Conservation (phyloP, 2,329 filamentous ascomycete species). For the Epichloe gansuensis region DNA sequence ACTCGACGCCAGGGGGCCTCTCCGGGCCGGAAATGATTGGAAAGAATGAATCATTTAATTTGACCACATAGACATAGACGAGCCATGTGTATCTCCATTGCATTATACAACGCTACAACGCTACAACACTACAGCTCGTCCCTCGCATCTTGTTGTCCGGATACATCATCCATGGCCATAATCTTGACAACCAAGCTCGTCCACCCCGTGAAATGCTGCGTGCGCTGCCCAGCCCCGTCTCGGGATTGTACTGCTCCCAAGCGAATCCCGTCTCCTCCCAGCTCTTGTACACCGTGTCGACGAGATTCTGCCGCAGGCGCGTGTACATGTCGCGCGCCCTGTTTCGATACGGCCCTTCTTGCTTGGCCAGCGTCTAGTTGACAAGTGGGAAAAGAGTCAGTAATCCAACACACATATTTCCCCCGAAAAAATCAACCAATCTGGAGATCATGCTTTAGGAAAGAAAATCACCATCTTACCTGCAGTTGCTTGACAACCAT, state of each 20-base stretch:
- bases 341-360: conserved; percentile 53
- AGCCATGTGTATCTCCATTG: too few relatives aligned
- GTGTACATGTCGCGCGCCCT: conserved; percentile 65
- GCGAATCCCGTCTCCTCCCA: conserved; percentile 92
- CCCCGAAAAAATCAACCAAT: too few relatives aligned
- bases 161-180: conserved; percentile 79
- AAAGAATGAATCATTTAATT: not conserved
- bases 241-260: conserved; percentile 96
- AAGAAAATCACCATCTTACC: conserved; percentile 34
- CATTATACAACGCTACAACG: too few relatives aligned
- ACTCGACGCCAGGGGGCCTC: too few relatives aligned
- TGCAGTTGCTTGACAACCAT: conserved; percentile 66
- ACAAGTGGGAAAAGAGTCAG: not conserved
- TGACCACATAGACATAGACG: too few relatives aligned
- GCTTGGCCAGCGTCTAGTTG: conserved; percentile 47
- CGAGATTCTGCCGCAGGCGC: conserved; percentile 67
- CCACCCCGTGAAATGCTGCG: conserved; percentile 97
- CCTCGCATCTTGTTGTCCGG: conserved; percentile 17
- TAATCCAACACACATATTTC: not conserved
- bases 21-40: not conserved
- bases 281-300: conserved; percentile 75
- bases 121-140: conserved; percentile 35
- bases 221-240: conserved; percentile 85
- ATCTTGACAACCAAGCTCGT: conserved; percentile 97
- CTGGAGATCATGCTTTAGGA: too few relatives aligned